These are phyloP conservation scores for Vinca minor DNA, from an alignment of 257 asterid species.

Conservation along the genomic window DNA sequence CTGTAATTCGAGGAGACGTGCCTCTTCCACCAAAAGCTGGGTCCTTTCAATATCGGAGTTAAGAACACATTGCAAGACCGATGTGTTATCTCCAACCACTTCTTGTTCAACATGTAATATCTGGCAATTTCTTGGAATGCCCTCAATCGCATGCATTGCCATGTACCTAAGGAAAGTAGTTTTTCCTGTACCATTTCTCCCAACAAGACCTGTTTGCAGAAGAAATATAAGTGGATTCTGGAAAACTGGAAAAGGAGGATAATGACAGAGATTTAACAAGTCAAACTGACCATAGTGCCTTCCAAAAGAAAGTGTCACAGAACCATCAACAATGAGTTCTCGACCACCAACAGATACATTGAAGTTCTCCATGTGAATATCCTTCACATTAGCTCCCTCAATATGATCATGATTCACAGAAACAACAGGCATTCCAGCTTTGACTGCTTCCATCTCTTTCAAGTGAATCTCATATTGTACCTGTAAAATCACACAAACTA, in stretches of 20 bases:
- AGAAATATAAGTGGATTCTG: not conserved
- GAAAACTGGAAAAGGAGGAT: slow-evolving; percentile 6
- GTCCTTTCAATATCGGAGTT: slow-evolving; percentile 79
- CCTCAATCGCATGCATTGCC: slow-evolving; percentile 98
- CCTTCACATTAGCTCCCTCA: slow-evolving; percentile 71
- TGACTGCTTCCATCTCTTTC: slow-evolving; percentile 89
- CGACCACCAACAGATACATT: slow-evolving; percentile 94
- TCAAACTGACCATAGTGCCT: slow-evolving; percentile 86
- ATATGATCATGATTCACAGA: slow-evolving; percentile 62
- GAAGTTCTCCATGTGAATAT: slow-evolving; percentile 89
- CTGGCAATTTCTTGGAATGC: slow-evolving; percentile 93
- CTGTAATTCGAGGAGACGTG: slow-evolving; percentile 66
- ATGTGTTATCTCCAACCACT: slow-evolving; percentile 77
- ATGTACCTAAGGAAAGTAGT: slow-evolving; percentile 91
- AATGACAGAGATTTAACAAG: slow-evolving; percentile 17
- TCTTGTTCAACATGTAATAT: slow-evolving; percentile 98
- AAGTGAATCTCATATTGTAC: slow-evolving; percentile 76
- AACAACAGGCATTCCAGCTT: slow-evolving; percentile 90
- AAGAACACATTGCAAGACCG: slow-evolving; percentile 87
- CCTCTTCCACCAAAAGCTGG: slow-evolving; percentile 81
- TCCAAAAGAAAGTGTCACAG: slow-evolving; percentile 77
- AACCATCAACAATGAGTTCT: slow-evolving; percentile 87
- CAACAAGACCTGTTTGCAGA: slow-evolving; percentile 72
- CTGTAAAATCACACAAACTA: slow-evolving; percentile 27
- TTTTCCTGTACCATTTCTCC: slow-evolving; percentile 98